Percentiles rank a stretch among this genome's conserved stretches.
These are phyloP conservation scores for Physcomitrium patens DNA, from an alignment of 225 moss, liverwort and hornwort genomes.

Conservation along the genomic window DNA sequence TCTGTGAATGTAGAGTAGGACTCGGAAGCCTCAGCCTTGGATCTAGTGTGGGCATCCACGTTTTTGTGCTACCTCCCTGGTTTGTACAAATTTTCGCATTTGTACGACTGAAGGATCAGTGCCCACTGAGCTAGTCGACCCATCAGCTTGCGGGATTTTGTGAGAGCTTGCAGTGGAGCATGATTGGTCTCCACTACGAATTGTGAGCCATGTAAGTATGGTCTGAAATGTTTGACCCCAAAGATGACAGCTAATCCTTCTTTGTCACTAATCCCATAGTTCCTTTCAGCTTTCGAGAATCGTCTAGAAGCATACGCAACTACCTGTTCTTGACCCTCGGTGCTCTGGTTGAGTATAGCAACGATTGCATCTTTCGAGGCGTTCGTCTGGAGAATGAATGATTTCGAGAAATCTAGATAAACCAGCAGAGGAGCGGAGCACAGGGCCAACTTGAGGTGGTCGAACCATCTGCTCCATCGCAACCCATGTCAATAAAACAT, in stretches of 20 bases:
- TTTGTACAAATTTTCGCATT: neutral
- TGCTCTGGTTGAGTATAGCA: no score
- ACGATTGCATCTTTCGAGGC: no score
- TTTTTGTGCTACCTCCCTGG: neutral
- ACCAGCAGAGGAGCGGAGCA: no score
- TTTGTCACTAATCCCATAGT: neutral
- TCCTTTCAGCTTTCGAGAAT: neutral
- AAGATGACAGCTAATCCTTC: neutral
- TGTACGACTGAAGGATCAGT: neutral
- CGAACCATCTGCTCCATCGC: no score
- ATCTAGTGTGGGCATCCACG: neutral
- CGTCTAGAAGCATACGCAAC: neutral
- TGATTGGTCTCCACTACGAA: neutral
- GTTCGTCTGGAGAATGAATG: no score
- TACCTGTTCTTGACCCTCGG: neutral
- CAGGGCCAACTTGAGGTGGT: no score
- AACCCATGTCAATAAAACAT: no score
- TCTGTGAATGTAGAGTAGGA: no score
- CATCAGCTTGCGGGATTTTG: neutral
- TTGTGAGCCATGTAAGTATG: neutral
- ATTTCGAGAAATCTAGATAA: no score
- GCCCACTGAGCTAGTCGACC: neutral
- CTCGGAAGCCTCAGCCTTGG: no score
- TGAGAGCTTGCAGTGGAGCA: neutral
- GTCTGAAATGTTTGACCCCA: neutral